A percentile compares a stretch with the other conserved stretches of the same genome.
Conservation (phyloP, 345 rosid species). For the Viola odorata region DNA sequence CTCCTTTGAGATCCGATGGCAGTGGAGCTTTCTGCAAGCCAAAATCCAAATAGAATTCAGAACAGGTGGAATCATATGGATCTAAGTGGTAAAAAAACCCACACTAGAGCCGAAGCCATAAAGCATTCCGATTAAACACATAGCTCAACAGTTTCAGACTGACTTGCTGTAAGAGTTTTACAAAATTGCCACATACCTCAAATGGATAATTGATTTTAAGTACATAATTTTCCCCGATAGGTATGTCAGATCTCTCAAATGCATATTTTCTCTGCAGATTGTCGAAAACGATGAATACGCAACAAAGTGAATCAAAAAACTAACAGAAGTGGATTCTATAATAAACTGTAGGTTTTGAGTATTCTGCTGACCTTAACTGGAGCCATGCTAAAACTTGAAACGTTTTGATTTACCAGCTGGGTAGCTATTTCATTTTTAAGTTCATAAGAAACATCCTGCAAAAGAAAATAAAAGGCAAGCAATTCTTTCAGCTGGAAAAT, state of each 20-base stretch:
- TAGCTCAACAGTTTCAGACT: constrained; percentile 7
- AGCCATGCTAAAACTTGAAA: constrained; percentile 77
- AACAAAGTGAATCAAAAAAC: constrained; percentile 18
- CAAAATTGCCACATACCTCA: constrained; percentile 48
- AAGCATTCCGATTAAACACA: constrained; percentile 5
- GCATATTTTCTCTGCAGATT: constrained; percentile 73
- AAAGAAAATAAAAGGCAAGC: constrained; percentile 16
- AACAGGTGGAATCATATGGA: constrained; percentile 2
- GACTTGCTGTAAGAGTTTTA: neutral
- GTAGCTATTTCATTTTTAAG: constrained; percentile 70
- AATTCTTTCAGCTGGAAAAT: constrained; percentile 5
- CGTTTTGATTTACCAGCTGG: constrained; percentile 60
- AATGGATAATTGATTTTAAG: constrained; percentile 86
- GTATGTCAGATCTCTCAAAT: constrained; percentile 72
- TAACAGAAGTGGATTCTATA: neutral
- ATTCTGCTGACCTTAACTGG: constrained; percentile 66
- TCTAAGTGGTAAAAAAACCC: neutral
- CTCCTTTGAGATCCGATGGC: constrained; percentile 79
- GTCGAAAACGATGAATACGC: constrained; percentile 7
- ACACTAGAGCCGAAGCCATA: neutral
- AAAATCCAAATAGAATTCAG: constrained; percentile 2
- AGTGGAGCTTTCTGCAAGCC: constrained; percentile 74
- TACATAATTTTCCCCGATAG: constrained; percentile 74
- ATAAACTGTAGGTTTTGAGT: neutral
- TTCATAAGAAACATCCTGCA: constrained; percentile 62